Conservation (phyloP, 2,329 filamentous ascomycete genomes). For the Diaporthe citrichinensis region DNA sequence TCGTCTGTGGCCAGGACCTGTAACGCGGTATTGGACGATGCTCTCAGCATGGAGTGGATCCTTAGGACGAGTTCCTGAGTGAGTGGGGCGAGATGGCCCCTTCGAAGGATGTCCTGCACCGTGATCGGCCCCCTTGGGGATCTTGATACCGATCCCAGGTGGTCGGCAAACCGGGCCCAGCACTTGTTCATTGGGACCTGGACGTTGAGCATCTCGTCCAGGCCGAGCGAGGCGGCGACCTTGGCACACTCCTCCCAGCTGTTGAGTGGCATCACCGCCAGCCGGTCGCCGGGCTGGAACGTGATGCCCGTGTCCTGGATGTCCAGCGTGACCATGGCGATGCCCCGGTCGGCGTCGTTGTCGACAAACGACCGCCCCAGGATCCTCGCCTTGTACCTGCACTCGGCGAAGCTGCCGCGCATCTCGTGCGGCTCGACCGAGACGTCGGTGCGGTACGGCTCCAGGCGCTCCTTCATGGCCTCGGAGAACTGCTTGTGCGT, state of each 20-base stretch:
- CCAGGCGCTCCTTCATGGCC: conserved; percentile 67
- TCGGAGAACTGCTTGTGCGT: conserved; percentile 66
- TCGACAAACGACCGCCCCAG: conserved; percentile 62
- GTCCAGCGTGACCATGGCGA: conserved; percentile 65
- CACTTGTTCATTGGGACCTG: conserved; percentile 54
- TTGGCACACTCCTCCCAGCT: conserved; percentile 69
- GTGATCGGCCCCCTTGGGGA: conserved; percentile 52
- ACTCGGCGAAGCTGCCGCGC: conserved; percentile 68
- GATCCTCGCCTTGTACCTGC: conserved; percentile 63
- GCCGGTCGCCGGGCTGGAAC: conserved; percentile 65
- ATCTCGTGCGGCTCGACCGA: conserved; percentile 66
- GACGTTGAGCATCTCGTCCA: conserved; percentile 62
- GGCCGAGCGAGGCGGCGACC: conserved; percentile 64
- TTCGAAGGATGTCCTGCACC: conserved; percentile 63
- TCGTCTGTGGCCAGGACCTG: conserved; percentile 64
- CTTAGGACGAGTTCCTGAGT: conserved; percentile 65
- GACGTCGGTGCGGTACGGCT: conserved; percentile 62
- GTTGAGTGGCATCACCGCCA: conserved; percentile 69
- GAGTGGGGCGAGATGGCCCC: conserved; percentile 65
- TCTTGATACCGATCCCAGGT: conserved; percentile 57
- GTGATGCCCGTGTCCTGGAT: conserved; percentile 67
- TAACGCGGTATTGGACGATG: conserved; percentile 64
- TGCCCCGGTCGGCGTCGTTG: conserved; percentile 59
- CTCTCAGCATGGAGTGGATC: conserved; percentile 62
- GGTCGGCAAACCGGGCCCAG: conserved; percentile 64